These are phyloP conservation scores for Zygoascus biomembranicola DNA, from an alignment of 805 yeast species.

Conservation along the genomic window DNA sequence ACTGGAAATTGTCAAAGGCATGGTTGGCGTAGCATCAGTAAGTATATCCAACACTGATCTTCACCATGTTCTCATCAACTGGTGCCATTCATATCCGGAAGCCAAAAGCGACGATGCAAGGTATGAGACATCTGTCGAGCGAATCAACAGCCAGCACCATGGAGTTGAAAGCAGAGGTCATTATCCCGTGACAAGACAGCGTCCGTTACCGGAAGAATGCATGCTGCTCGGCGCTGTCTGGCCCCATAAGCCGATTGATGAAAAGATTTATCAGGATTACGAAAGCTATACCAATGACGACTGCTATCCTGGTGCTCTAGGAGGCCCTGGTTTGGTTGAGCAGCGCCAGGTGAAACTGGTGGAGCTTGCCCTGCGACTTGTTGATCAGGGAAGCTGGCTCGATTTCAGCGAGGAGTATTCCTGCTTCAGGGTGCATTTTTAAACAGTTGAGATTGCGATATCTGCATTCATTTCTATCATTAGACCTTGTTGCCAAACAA, in stretches of 20 bases:
- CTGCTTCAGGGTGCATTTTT: neutral
- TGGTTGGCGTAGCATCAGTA: neutral
- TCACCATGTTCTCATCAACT: neutral
- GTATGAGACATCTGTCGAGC: constrained; percentile 1
- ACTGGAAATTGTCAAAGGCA: neutral
- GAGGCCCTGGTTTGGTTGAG: constrained; percentile 4
- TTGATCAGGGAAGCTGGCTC: neutral
- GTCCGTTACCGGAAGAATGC: constrained; percentile 20
- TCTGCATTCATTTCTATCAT: no score
- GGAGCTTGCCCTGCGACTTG: constrained; percentile 8
- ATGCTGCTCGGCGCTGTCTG: constrained; percentile 15
- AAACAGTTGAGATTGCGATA: neutral
- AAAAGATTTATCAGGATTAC: neutral
- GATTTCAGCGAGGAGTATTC: neutral
- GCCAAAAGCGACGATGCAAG: constrained; percentile 1
- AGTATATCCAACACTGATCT: neutral
- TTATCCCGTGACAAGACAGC: constrained; percentile 11
- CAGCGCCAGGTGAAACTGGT: constrained; percentile 10
- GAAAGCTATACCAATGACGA: constrained; percentile 12
- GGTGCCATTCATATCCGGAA: constrained; percentile 3
- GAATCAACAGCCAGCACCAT: neutral
- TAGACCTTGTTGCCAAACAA: no score
- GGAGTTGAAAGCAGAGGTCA: constrained; percentile 6
- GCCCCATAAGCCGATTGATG: constrained; percentile 9
- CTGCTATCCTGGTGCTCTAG: constrained; percentile 15